Percentiles rank a stretch among this genome's conserved stretches.
Conservation (phyloP, 2,329 filamentous ascomycete genomes). For the Claviceps africana region DNA sequence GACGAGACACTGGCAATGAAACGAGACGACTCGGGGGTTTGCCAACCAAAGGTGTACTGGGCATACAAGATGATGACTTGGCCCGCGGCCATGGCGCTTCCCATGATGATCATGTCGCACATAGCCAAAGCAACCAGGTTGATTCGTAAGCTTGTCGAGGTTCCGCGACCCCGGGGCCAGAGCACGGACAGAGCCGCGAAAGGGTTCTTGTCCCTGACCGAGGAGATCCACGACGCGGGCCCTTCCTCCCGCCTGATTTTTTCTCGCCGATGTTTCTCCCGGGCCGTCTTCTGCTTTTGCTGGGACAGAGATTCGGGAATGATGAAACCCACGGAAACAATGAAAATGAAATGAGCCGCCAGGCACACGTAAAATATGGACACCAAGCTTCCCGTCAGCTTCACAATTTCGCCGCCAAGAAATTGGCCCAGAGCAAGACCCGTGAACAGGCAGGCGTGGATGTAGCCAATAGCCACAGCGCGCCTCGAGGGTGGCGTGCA, state of each 20-base stretch:
- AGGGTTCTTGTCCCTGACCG: conserved; percentile 44
- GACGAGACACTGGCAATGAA: conserved; percentile 72
- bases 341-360: conserved; percentile 58
- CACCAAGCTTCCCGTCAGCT: conserved; percentile 58
- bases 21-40: conserved; percentile 61
- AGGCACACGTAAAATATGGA: conserved; percentile 76
- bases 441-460: conserved; percentile 76
- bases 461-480: conserved; percentile 73
- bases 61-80: conserved; percentile 77
- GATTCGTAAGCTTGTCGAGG: conserved; percentile 45
- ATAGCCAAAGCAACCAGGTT: conserved; percentile 74
- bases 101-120: conserved; percentile 71
- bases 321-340: conserved; percentile 53
- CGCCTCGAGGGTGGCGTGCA: conserved; percentile 70
- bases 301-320: conserved; percentile 77
- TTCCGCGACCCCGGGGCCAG: conserved; percentile 54
- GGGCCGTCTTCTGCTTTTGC: conserved; percentile 54
- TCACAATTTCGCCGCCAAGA: conserved; percentile 65
- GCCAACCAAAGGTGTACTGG: conserved; percentile 69
- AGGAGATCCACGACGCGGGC: conserved; percentile 16
- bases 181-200: conserved; percentile 67
- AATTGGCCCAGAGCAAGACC: conserved; percentile 83
- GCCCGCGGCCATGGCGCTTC: conserved; percentile 65
- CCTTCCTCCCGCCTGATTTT: conserved; percentile 21
- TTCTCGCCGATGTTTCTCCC: conserved; percentile 47